phyloP scores from a whole-genome alignment of 805 yeast genomes.

The Candida railenensis region DNA sequence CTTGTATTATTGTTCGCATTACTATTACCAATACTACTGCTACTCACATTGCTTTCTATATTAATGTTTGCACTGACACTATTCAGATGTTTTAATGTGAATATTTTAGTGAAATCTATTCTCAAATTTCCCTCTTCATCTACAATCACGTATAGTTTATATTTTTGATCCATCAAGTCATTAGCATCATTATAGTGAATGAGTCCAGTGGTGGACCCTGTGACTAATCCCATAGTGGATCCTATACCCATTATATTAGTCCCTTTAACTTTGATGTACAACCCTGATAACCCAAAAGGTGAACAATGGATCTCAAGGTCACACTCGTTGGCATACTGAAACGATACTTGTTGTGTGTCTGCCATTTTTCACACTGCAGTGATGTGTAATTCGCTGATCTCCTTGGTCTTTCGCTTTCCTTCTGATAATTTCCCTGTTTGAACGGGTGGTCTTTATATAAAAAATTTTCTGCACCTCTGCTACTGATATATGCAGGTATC shows the following conservation, averaged over 20 bases:
- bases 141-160: slow-evolving; percentile 47
- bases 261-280: slow-evolving; percentile 47
- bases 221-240: slow-evolving; percentile 55
- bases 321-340: slow-evolving; percentile 49
- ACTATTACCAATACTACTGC: slow-evolving; percentile 2
- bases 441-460: no score
- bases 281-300: slow-evolving; percentile 54
- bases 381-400: slow-evolving; percentile 20
- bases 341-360: slow-evolving; percentile 18
- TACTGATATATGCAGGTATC: no score
- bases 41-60: slow-evolving; percentile 4
- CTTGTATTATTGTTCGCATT: neutral
- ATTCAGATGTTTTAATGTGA: slow-evolving; percentile 15
- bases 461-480: no score
- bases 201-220: slow-evolving; percentile 49
- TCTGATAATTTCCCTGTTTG: neutral
- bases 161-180: slow-evolving; percentile 46
- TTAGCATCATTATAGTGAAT: slow-evolving; percentile 48
- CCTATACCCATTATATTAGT: slow-evolving; percentile 55
- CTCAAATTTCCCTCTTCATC: slow-evolving; percentile 47
- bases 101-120: slow-evolving; percentile 51
- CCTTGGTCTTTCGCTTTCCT: slow-evolving; percentile 17
- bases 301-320: slow-evolving; percentile 56
- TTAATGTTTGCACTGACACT: neutral
- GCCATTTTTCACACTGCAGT: slow-evolving; percentile 12